phyloP scores from a whole-genome alignment of 1,284 basidiomycete genomes.

The Schizophyllum amplum region DNA sequence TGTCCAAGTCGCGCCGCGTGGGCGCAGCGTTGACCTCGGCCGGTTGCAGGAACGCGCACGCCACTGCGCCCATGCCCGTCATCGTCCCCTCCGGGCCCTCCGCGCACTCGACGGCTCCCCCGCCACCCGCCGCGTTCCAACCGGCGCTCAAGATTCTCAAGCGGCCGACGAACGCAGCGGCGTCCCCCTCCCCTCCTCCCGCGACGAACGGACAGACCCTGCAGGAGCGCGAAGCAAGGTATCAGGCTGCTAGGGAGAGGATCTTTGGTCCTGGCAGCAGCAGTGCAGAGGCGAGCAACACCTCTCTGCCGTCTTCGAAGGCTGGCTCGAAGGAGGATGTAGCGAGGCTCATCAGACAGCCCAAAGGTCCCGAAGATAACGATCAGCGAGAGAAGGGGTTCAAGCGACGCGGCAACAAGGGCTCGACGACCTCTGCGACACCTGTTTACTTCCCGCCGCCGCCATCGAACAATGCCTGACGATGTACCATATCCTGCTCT shows the following conservation, averaged over 20 bases:
- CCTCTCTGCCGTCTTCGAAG: background rate
- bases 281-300: background rate
- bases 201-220: slow-evolving; percentile 21
- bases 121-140: slow-evolving; percentile 31
- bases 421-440: too few relatives aligned
- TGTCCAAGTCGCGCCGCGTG: too few relatives aligned
- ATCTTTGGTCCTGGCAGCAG: slow-evolving; percentile 27
- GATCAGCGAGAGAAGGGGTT: background rate
- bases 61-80: slow-evolving; percentile 33
- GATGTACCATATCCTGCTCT: too few relatives aligned
- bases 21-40: slow-evolving; percentile 1
- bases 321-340: background rate
- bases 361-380: background rate
- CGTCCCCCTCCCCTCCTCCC: slow-evolving; percentile 19
- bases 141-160: slow-evolving; percentile 36
- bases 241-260: slow-evolving; percentile 34
- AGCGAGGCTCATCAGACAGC: background rate
- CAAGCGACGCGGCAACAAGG: background rate
- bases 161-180: slow-evolving; percentile 26
- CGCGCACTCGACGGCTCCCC: slow-evolving; percentile 20
- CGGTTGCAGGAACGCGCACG: slow-evolving; percentile 27
- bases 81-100: slow-evolving; percentile 25
- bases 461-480: too few relatives aligned
- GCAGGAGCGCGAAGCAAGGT: slow-evolving; percentile 33
- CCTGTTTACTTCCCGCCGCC: too few relatives aligned